Evolutionary conservation across 768 basidiomycete genomes (phyloP), one percentile per base, ranked within the genome.

Genomic region (Brasilioporus rufonigricans): DNA sequence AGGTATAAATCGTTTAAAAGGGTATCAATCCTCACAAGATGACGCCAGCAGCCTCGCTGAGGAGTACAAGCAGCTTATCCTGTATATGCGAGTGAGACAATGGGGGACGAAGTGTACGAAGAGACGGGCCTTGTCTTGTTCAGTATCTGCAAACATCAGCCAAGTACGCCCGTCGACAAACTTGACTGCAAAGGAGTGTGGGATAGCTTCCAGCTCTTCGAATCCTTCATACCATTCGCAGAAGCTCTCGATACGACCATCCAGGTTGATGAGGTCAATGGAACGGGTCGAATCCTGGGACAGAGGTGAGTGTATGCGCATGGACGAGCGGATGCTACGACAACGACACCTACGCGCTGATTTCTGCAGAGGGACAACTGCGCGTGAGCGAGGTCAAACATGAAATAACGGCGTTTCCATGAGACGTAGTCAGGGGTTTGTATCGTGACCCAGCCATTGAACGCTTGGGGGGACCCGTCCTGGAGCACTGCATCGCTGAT

Each of bases 371-470:
- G 73, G 48, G 76, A 73, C 31, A 82, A 57, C 8, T 64, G 61
- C 0, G 71, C 71, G 23, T 73, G 74, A 16, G 75, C 77, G 49
- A 77, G 63, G 46, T 70, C 70, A 44, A 87, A 78, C 66, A 77
- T 80, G 68, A 78, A 86, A 61, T 79, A 87, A n/a, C 85, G 74
- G 54, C 86, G 75, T 61, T 82, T 83, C 86, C 86, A 88, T 1
- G 76, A 71, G 50, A 83, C 67, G 4, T 73, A 75, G 14, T 81
- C 80, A 27, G 73, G 71, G 4, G 78, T 77, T 63, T 86, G 85
- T 48, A 86, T 71, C 1, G 84, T 84, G 3, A 85, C 77, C 83
- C 84, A 86, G 0, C 85, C 86, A 12, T 74, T 73, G 49, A 76
- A 60, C 16, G 78, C 71, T 16, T 73, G 70, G 49, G 67, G 70